Percentiles rank a stretch among this genome's conserved stretches.
phyloP scores from a whole-genome alignment of 2,329 filamentous ascomycete species.

The Aspergillus sergii region DNA sequence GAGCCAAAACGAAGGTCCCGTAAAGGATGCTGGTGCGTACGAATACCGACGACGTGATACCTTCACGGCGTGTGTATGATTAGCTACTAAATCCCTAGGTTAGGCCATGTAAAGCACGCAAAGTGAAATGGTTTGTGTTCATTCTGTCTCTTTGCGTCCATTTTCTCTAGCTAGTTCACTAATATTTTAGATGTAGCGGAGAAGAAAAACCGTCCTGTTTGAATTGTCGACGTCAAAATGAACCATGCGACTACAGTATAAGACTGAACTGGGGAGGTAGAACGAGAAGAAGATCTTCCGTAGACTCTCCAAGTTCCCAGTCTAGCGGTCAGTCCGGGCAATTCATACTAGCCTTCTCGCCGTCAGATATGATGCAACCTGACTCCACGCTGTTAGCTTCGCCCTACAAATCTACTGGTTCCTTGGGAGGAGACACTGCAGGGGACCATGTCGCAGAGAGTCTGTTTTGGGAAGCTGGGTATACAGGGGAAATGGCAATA shows the following conservation, averaged over 20 bases:
- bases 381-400: constrained; percentile 8
- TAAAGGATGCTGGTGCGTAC: constrained; percentile 67
- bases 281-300: constrained; percentile 58
- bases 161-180: constrained; percentile 8
- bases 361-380: constrained; percentile 11
- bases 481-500: constrained; percentile 16
- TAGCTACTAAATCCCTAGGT: background rate
- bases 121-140: constrained; percentile 68
- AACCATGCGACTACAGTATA: constrained; percentile 79
- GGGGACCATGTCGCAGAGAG: constrained; percentile 11
- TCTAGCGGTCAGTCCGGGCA: constrained; percentile 26
- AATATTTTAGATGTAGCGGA: constrained; percentile 50
- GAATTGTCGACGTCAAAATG: constrained; percentile 72
- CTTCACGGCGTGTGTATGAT: background rate
- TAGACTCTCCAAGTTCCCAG: constrained; percentile 35
- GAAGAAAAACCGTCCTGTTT: constrained; percentile 73
- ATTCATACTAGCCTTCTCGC: constrained; percentile 19
- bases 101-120: constrained; percentile 78
- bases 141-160: background rate
- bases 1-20: constrained; percentile 69
- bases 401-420: constrained; percentile 6
- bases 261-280: constrained; percentile 79
- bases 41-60: constrained; percentile 12
- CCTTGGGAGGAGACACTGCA: constrained; percentile 9
- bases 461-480: constrained; percentile 19